A percentile compares a stretch with the other conserved stretches of the same genome.
Conservation (phyloP, 345 rosid genomes). For the Hibiscus tridactylites region DNA sequence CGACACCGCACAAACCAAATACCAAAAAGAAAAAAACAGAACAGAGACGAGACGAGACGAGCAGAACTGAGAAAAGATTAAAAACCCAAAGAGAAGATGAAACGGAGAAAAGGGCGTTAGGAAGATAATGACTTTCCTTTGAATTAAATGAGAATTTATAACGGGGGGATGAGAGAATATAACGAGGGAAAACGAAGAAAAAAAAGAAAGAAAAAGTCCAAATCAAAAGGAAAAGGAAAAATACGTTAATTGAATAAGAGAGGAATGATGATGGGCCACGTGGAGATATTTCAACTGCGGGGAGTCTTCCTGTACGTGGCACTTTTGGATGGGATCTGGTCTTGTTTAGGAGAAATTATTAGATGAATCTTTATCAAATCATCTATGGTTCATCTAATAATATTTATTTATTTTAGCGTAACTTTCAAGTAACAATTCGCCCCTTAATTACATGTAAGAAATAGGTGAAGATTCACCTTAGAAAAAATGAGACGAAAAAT, state of each 20-base stretch:
- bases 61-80: not conserved
- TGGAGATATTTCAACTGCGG: not conserved
- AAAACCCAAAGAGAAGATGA: not conserved
- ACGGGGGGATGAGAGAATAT: not conserved
- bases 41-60: too few relatives aligned
- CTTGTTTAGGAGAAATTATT: too few relatives aligned
- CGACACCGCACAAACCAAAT: not conserved
- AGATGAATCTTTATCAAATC: too few relatives aligned
- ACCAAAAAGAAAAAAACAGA: not conserved
- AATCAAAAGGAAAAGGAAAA: not conserved
- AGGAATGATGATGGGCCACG: slow-evolving; percentile 6
- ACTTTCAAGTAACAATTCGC: too few relatives aligned
- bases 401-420: too few relatives aligned
- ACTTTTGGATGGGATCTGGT: too few relatives aligned
- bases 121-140: too few relatives aligned
- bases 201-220: not conserved
- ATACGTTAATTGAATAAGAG: not conserved
- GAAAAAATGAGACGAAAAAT: too few relatives aligned
- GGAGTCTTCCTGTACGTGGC: too few relatives aligned
- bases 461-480: too few relatives aligned
- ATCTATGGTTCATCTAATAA: too few relatives aligned
- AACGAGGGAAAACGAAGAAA: not conserved
- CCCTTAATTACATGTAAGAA: too few relatives aligned
- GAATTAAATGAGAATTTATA: slow-evolving; percentile 19
- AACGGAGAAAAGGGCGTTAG: slow-evolving; percentile 19